Base-by-base conservation (phyloP, 495 filamentous ascomycete species). In the Annulohypoxylon bovei region DNA sequence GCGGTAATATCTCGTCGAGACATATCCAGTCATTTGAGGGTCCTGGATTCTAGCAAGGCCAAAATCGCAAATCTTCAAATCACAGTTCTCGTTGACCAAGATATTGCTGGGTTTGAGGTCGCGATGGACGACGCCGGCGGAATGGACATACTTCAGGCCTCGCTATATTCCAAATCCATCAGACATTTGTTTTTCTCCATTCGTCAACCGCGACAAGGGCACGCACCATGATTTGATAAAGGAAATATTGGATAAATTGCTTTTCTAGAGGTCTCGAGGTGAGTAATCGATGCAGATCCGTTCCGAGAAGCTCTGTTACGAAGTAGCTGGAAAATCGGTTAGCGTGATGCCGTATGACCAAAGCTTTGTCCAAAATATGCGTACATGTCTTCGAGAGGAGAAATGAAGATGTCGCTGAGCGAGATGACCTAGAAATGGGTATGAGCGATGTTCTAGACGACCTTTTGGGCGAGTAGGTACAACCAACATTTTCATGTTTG, bases 1-100 rank as follows among this genome's bases (percentile, higher is more conserved):
- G 53, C 95, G 91, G 83, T 99, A 99, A 85, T 99, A 99, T 83
- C 95, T 87, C 55, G 95, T 99, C 52, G 95, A 99, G 42, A 99
- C 95, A 76, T 99, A 99, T 74, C 95, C 95, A 39, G 95, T 99
- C 95, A 99, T 99, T 81, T 99, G 95, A n/a, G 95, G 95, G 75
- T 99, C 95, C 80, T 99, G 95, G 75, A 99, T 97, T 75, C 95
- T 92, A 40, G 95, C 95, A 59, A 99, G 85, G 65, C 95, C 95
- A 74, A 99, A 99, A 79, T 99, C 95, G 86, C 95, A 99, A 80
- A 99, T 99, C 83, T 99, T 99, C 59, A 99, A 83, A 79, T 99
- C 95, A 81, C 95, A 99, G 78, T 99, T 99, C 81, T 99, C 95
- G 80, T 99, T 99, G 81, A 99, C 94, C 50, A 99, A 85, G 76